Evolutionary conservation across 129 eudicot genomes (phyloP), one percentile per base, ranked within the genome.

Genomic region (Helichrysum umbraculigerum): DNA sequence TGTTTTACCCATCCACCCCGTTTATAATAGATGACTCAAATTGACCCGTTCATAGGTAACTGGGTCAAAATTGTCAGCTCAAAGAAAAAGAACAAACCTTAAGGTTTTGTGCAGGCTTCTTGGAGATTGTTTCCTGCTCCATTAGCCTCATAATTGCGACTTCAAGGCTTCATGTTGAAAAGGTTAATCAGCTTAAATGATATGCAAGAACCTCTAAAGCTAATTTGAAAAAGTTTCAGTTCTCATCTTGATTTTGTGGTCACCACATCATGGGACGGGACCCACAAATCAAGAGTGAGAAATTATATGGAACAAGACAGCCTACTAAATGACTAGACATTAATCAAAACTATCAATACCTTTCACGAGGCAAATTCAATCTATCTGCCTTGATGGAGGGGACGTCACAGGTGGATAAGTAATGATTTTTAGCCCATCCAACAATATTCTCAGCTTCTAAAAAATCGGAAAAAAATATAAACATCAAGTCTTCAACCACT

Each of bases 401-500:
- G 82, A 75, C 73, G 19, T 78, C 82, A 78, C 94, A 87, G 9
- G 91, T 83, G 75, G 92, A 87, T 61, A 95, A 82, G 87, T 89
- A 91, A 81, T 91, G 90, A 77, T 82, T 95, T 82, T 80, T 95
- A 42, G 99, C 97, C 99, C 99, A 95, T 66, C 99, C 99, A 83
- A 95, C 91, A 75, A 95, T 89, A 73, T 84, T 89, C 82, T 95
- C 97, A 54, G 99, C 96, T 85, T 91, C 99, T 95, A 86, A 71
- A 70, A 79, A 61, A 30, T 75, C 50, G n/a, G 61, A 70, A 52
- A 28, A 73, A 21, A 44, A 25, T 21, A 57, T 57, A 25, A 58
- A 21, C 51, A 77, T 77, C 25, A 63, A 51, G 54, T 21, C 7
- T 29, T 78, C 30, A 16, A 82, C 22, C 41, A 68, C 81, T 14